A percentile compares a stretch with the other conserved stretches of the same genome.
These are phyloP conservation scores for Calonectria montana DNA, from an alignment of 2,329 filamentous ascomycete species.

Conservation along the genomic window DNA sequence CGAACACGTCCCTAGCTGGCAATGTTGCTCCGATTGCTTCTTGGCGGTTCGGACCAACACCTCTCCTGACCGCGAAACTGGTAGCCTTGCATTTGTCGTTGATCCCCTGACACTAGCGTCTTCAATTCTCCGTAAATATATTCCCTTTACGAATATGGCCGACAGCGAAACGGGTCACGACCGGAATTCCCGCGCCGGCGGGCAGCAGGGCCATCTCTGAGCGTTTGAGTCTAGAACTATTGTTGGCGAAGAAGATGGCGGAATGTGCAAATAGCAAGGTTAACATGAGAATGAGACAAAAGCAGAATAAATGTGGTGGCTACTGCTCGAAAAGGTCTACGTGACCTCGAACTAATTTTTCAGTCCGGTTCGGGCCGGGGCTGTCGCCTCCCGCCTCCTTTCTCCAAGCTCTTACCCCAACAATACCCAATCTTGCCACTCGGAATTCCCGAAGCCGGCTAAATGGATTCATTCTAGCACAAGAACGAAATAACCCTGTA, in stretches of 20 bases:
- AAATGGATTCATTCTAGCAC: neutral
- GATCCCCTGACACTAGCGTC: neutral
- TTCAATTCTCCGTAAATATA: neutral
- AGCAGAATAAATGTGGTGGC: neutral
- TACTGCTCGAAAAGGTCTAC: neutral
- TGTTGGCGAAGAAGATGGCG: neutral
- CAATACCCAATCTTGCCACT: neutral
- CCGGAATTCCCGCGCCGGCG: neutral
- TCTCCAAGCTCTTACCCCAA: neutral
- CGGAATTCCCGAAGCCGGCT: neutral
- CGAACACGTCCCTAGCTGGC: neutral
- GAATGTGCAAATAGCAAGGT: neutral
- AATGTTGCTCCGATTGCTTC: neutral
- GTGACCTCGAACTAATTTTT: neutral
- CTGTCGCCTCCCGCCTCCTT: neutral
- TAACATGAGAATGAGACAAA: neutral
- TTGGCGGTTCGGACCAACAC: conserved; percentile 19
- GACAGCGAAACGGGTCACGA: neutral
- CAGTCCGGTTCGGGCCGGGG: neutral
- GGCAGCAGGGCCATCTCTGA: neutral
- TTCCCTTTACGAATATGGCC: neutral
- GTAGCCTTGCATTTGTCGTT: conserved; percentile 12
- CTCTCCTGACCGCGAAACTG: conserved; percentile 14
- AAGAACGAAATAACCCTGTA: neutral
- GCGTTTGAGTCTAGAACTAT: neutral